Evolutionary conservation across 2,329 filamentous ascomycete species (phyloP).

Genomic region (Epichloe gansuensis): DNA sequence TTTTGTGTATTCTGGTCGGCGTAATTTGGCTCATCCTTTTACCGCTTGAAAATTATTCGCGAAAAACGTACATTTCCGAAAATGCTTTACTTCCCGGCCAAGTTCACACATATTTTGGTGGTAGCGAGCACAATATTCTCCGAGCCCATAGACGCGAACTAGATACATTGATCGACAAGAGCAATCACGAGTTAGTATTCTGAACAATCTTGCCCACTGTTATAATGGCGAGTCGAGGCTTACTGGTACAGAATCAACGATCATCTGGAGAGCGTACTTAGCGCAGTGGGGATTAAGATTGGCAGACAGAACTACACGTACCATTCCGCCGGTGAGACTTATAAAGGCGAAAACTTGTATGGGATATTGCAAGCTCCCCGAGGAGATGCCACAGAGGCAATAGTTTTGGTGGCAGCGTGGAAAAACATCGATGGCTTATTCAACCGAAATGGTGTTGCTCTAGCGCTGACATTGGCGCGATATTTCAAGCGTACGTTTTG

Average conservation of each 20-base stretch:
- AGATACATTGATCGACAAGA: slow-evolving; percentile 43
- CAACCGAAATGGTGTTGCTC: slow-evolving; percentile 77
- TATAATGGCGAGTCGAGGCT: neutral
- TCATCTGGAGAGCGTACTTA: slow-evolving; percentile 63
- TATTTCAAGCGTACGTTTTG: slow-evolving; percentile 70
- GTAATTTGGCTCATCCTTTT: slow-evolving; percentile 83
- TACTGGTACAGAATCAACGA: slow-evolving; percentile 43
- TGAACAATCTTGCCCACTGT: neutral
- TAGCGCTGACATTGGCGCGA: slow-evolving; percentile 75
- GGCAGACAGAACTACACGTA: slow-evolving; percentile 84
- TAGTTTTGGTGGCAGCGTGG: slow-evolving; percentile 86
- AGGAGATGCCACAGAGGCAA: slow-evolving; percentile 92
- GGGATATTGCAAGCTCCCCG: slow-evolving; percentile 85
- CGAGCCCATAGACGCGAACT: slow-evolving; percentile 82
- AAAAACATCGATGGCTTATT: slow-evolving; percentile 64
- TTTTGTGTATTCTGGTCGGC: slow-evolving; percentile 73
- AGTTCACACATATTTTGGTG: slow-evolving; percentile 94
- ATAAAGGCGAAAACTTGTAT: slow-evolving; percentile 81
- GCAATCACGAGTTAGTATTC: slow-evolving; percentile 38
- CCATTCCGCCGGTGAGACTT: slow-evolving; percentile 58
- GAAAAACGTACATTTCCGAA: slow-evolving; percentile 91
- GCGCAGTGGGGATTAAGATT: slow-evolving; percentile 71
- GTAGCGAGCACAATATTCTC: slow-evolving; percentile 91
- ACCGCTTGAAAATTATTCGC: slow-evolving; percentile 81
- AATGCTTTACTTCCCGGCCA: slow-evolving; percentile 92